Conservation (phyloP, 805 yeast genomes). For the Grigorovia jiainica region DNA sequence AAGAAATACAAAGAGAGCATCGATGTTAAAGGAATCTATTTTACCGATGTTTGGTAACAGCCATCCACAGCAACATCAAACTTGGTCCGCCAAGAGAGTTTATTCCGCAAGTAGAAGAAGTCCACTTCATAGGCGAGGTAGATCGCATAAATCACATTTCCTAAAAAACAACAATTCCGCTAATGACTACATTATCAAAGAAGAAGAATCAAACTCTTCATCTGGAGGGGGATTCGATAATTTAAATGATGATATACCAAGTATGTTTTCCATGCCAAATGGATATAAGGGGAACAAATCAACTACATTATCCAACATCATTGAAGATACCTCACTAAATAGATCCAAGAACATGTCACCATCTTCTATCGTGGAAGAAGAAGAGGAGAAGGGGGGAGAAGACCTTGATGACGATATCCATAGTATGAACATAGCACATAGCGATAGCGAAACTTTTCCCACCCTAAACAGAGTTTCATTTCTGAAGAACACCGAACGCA, state of each 20-base stretch:
- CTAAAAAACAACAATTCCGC: slow-evolving; percentile 12
- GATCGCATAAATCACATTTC: slow-evolving; percentile 17
- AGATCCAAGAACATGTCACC: background rate
- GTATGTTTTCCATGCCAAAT: background rate
- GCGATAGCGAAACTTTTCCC: background rate
- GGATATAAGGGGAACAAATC: background rate
- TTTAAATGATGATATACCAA: background rate
- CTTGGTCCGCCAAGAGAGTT: slow-evolving; percentile 9
- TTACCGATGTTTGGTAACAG: slow-evolving; percentile 16
- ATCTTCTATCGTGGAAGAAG: background rate
- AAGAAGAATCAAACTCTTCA: slow-evolving; percentile 21
- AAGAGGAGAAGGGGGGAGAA: background rate
- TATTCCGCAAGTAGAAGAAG: slow-evolving; percentile 9
- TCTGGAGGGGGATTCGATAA: slow-evolving; percentile 1
- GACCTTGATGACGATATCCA: background rate
- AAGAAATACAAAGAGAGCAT: background rate
- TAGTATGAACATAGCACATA: background rate
- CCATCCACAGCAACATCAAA: slow-evolving; percentile 6
- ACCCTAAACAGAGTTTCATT: background rate
- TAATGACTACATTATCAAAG: slow-evolving; percentile 24
- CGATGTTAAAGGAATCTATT: slow-evolving; percentile 13
- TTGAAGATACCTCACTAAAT: background rate
- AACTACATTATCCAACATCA: background rate
- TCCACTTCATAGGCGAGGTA: slow-evolving; percentile 11
- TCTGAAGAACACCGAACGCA: background rate